These are phyloP conservation scores for Chrysoporthe cubensis DNA, from an alignment of 2,329 filamentous ascomycete genomes.

Conservation along the genomic window DNA sequence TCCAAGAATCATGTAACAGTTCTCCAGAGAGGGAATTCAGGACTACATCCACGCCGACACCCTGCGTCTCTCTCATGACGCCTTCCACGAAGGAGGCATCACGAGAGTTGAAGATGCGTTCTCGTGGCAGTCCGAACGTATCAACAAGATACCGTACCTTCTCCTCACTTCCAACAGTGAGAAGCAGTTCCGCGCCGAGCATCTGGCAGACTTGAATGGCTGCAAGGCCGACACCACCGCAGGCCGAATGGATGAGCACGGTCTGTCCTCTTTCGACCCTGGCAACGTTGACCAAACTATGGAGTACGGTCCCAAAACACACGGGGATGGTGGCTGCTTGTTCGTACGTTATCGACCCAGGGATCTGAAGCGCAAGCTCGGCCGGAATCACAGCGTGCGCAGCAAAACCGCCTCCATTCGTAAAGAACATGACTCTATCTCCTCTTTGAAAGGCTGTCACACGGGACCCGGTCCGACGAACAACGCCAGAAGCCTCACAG, in stretches of 20 bases:
- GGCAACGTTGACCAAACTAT: conserved; percentile 7
- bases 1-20: conserved; percentile 16
- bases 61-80: conserved; percentile 2
- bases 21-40: conserved; percentile 18
- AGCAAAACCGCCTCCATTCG: conserved; percentile 7
- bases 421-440: conserved; percentile 10
- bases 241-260: conserved; percentile 18
- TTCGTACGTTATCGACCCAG: conserved; percentile 12
- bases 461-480: conserved; percentile 20
- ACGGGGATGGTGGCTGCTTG: conserved; percentile 15
- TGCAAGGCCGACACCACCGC: conserved; percentile 17
- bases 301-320: conserved; percentile 1
- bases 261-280: background rate
- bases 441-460: conserved; percentile 15
- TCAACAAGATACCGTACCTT: background rate
- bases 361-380: conserved; percentile 4
- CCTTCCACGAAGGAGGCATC: conserved; percentile 5
- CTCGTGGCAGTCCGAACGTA: background rate
- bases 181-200: conserved; percentile 1
- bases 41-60: conserved; percentile 19
- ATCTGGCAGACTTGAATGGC: conserved; percentile 9
- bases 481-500: conserved; percentile 8
- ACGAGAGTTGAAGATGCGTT: conserved; percentile 15
- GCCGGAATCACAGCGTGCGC: background rate
- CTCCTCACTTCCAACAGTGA: conserved; percentile 9